Evolutionary conservation across 352 stramenopile genomes (phyloP).

Genomic region (Globisporangium irregulare): DNA sequence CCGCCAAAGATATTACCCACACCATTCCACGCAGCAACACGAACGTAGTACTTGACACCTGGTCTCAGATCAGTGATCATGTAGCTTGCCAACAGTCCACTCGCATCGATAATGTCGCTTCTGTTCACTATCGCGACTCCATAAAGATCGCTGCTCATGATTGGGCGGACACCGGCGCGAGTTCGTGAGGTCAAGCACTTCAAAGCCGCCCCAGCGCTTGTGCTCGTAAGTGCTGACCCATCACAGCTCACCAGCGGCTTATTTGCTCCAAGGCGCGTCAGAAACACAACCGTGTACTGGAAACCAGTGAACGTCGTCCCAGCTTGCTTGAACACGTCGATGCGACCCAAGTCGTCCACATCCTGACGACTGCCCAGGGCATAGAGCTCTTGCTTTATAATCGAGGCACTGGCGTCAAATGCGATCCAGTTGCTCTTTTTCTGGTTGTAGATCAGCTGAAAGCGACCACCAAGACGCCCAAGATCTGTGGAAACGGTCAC

Average conservation of each 20-base stretch:
- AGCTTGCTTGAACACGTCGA: slow-evolving; percentile 58
- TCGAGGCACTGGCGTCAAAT: slow-evolving; percentile 55
- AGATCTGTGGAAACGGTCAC: slow-evolving; percentile 67
- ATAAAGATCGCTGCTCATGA: slow-evolving; percentile 78
- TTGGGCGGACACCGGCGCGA: slow-evolving; percentile 46
- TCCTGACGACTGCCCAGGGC: slow-evolving; percentile 30
- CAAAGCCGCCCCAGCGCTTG: slow-evolving; percentile 25
- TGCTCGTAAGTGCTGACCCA: slow-evolving; percentile 41
- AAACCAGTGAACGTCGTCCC: slow-evolving; percentile 38
- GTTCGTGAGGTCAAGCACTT: slow-evolving; percentile 34
- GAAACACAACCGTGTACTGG: slow-evolving; percentile 67
- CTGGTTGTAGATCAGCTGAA: slow-evolving; percentile 85
- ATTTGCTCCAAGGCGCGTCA: slow-evolving; percentile 52
- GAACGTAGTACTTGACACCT: slow-evolving; percentile 80
- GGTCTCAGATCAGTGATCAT: slow-evolving; percentile 26
- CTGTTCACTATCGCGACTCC: slow-evolving; percentile 49
- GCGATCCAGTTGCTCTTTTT: slow-evolving; percentile 70
- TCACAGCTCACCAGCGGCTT: slow-evolving; percentile 56
- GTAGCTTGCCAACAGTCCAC: slow-evolving; percentile 24
- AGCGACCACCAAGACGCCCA: slow-evolving; percentile 77
- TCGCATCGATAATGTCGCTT: slow-evolving; percentile 22
- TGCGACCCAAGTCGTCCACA: slow-evolving; percentile 22
- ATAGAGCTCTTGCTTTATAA: slow-evolving; percentile 53
- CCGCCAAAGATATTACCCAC: slow-evolving; percentile 86
- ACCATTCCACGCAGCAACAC: slow-evolving; percentile 92